Conservation (phyloP, 495 filamentous ascomycete genomes). For the Annulohypoxylon bovei region DNA sequence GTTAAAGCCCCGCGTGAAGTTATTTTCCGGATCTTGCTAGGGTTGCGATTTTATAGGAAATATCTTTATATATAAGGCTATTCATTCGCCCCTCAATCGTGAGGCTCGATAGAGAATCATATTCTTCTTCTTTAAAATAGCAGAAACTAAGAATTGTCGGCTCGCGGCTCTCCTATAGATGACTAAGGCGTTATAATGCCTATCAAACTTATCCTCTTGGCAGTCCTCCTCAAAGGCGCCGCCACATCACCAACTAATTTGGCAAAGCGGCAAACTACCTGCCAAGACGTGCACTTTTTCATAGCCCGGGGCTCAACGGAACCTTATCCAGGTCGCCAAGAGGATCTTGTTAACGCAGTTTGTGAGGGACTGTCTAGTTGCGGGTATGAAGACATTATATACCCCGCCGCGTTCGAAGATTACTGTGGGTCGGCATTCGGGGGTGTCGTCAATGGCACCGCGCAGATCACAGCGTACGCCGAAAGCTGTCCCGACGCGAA, state of each 20-base stretch:
- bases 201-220: not conserved
- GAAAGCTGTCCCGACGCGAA: not conserved
- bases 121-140: not conserved
- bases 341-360: not conserved
- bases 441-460: not conserved
- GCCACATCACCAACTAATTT: not conserved
- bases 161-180: not conserved
- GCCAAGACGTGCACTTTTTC: not conserved
- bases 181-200: not conserved
- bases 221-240: not conserved
- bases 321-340: not conserved
- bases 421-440: not conserved
- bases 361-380: not conserved
- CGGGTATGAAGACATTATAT: conserved; percentile 4
- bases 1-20: not conserved
- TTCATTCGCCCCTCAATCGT: not conserved
- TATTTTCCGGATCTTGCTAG: not conserved
- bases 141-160: not conserved
- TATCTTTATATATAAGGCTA: not conserved
- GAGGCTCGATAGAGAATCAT: not conserved
- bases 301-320: not conserved
- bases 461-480: conserved; percentile 1
- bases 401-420: not conserved
- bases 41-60: not conserved
- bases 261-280: not conserved